Evolutionary conservation across 768 basidiomycete species (phyloP).

Genomic region (Auricularia sp.): DNA sequence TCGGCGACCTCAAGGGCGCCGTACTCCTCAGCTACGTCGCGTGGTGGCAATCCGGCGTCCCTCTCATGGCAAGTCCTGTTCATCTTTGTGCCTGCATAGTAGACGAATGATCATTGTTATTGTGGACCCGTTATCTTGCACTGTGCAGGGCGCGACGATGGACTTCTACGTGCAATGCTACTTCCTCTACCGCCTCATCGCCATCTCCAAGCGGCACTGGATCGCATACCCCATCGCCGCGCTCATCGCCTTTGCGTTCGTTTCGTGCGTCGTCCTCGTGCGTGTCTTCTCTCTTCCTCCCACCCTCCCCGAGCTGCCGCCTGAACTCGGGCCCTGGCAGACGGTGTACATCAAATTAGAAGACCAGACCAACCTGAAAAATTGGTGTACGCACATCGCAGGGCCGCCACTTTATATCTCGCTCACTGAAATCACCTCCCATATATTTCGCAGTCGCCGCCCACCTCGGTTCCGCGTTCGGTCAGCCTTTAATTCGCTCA

Average conservation of each 20-base stretch:
- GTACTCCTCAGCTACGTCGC: not conserved
- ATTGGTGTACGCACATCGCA: not conserved
- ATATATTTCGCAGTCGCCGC: not conserved
- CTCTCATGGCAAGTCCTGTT: not conserved
- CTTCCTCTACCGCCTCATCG: not conserved
- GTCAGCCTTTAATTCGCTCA: not conserved
- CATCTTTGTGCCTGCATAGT: too few species aligned
- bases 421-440: not conserved
- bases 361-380: not conserved
- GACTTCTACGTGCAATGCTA: not conserved
- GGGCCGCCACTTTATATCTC: not conserved
- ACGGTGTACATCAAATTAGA: not conserved
- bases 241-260: not conserved
- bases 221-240: not conserved
- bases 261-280: not conserved
- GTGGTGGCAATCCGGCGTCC: not conserved
- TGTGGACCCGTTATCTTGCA: too few species aligned
- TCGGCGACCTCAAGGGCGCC: not conserved
- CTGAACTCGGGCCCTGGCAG: not conserved
- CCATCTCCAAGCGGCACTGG: not conserved
- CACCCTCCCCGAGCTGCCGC: too few species aligned
- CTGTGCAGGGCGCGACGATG: not conserved
- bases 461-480: not conserved
- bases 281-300: not conserved
- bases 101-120: too few species aligned